These are phyloP conservation scores for Ceratocystis diversiconidia DNA, from an alignment of 2,329 filamentous ascomycete genomes.

Conservation along the genomic window DNA sequence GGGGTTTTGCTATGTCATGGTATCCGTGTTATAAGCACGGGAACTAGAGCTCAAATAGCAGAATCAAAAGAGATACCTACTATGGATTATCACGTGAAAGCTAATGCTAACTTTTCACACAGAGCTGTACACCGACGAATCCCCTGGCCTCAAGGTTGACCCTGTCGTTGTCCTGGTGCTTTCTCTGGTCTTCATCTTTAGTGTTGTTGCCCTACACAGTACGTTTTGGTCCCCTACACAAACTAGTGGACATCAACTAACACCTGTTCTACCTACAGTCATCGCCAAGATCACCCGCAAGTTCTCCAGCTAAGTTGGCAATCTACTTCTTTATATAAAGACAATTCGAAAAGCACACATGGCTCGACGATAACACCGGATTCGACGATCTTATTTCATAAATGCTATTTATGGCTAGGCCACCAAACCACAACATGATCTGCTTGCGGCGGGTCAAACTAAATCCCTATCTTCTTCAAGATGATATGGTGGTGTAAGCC, in stretches of 20 bases:
- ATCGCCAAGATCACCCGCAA: conserved; percentile 89
- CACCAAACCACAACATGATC: neutral
- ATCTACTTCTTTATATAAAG: neutral
- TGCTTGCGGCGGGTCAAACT: neutral
- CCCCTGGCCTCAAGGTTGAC: conserved; percentile 91
- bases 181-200: conserved; percentile 96
- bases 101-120: conserved; percentile 10
- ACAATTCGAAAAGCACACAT: neutral
- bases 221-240: conserved; percentile 29
- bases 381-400: neutral
- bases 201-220: conserved; percentile 95
- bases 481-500: neutral
- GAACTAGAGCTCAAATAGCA: neutral
- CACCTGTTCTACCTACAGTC: conserved; percentile 39
- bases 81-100: neutral
- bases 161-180: conserved; percentile 93
- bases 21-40: neutral
- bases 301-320: conserved; percentile 49
- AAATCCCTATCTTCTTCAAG: neutral
- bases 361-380: neutral
- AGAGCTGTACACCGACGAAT: conserved; percentile 97
- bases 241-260: conserved; percentile 18
- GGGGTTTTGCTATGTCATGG: neutral
- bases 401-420: neutral
- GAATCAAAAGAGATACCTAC: neutral